Conservation (phyloP, 306 rosid genomes). For the Trichosanthes truncata region DNA sequence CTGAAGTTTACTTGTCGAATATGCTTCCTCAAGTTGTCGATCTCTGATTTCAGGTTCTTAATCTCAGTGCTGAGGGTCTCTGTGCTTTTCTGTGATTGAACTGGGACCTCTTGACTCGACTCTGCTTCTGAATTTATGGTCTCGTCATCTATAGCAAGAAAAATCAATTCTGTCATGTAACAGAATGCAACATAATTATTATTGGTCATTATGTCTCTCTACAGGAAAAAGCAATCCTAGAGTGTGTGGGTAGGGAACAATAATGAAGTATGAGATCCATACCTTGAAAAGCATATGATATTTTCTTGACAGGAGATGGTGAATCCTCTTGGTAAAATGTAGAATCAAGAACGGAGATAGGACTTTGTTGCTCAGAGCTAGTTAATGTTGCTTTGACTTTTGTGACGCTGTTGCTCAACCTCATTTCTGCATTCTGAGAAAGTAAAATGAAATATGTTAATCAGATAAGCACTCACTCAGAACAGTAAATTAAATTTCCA, state of each 20-base stretch:
- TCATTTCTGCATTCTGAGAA: constrained; percentile 35
- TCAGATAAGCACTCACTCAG: background rate
- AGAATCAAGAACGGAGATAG: constrained; percentile 86
- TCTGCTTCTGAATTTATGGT: constrained; percentile 27
- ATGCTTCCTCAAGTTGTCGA: constrained; percentile 33
- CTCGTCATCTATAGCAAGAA: constrained; percentile 40
- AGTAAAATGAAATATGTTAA: constrained; percentile 18
- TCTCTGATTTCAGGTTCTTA: constrained; percentile 24
- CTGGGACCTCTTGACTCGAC: constrained; percentile 22
- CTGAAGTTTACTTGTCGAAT: constrained; percentile 22
- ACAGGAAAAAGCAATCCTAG: background rate
- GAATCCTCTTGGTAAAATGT: constrained; percentile 78
- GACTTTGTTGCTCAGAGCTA: constrained; percentile 74
- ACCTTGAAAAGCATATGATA: constrained; percentile 46
- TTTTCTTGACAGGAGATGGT: constrained; percentile 84
- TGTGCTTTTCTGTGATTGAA: constrained; percentile 24
- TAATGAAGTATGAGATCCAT: constrained; percentile 16
- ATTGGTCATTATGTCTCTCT: background rate
- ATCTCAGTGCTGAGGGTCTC: constrained; percentile 26
- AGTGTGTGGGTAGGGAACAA: background rate
- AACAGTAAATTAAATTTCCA: background rate
- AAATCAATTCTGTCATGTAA: constrained; percentile 11
- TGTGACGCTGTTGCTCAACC: constrained; percentile 21
- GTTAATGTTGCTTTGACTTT: constrained; percentile 28
- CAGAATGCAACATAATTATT: background rate